Evolutionary conservation across 441 rosid genomes (phyloP), one percentile per base, ranked within the genome.

Genomic region (Manihot esculenta): DNA sequence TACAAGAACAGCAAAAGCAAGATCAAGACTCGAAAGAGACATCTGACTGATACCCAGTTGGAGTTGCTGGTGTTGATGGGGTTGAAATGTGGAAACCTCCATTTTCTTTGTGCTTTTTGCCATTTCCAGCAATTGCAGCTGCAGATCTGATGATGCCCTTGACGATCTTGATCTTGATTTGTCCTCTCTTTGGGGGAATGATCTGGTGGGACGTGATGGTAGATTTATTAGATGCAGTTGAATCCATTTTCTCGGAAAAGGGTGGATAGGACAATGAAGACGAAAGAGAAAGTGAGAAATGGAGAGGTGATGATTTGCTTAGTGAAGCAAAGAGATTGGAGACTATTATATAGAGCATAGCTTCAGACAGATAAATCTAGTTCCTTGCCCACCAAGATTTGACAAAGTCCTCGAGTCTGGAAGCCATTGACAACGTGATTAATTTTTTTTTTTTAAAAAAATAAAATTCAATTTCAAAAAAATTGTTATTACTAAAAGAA

Each of bases 11-110:
- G 35, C 7, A 8, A 14, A 26, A 21, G 6, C 60, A 24, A 24
- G 61, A 56, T 14, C 10, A 12, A 14, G 18, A 24, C 18, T 56
- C 30, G 14, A 10, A 6, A 26, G 8, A 38, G 21, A 41, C 63
- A 54, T 72, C 75, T 14, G 72, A 72, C 35, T 48, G 60, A 48
- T 65, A 65, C 15, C 60, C 54, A 55, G n/a, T 14, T 0, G 79
- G 69, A 59, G 69, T 72, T 44, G 61, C 42, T 12, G 77, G 74
- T 33, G 72, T 75, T 23, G 61, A 15, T 26, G 77, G 64, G 74
- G 74, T 47, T 45, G 77, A 68, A 42, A 63, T 14, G 10, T 48
- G 45, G 1, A 54, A 57, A 33, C 53, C 54, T 10, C 60, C 48
- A 15, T 13, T 61, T 26, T 23, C 70, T 0, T 55, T 26, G 41